Base-by-base conservation (phyloP, 225 moss, liverwort and hornwort genomes). In the Physcomitrium patens region DNA sequence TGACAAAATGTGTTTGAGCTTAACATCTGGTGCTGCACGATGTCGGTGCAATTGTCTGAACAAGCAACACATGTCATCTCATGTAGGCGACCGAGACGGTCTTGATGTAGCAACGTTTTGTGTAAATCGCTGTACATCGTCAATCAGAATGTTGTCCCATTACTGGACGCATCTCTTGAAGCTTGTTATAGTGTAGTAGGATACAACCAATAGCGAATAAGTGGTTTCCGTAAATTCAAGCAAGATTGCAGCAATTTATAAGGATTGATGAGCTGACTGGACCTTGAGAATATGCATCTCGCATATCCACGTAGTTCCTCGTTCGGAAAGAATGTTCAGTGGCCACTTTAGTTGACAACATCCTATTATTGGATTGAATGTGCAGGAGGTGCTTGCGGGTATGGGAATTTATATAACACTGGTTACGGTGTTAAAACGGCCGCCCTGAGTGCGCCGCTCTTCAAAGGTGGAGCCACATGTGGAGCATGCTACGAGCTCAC, bases 401-500 rank as follows among this genome's bases (percentile, higher is more conserved):
- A 73, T 19, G 68, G 68, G 15, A 68, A 67, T 23, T n/a, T 58
- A 2, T 61, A 78, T 1, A 0, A 14, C 0, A 0, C 60, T 65
- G 47, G 82, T 0, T 85, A 79, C 1, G 19, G 47, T 63, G 54
- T 67, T 0, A 24, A 62, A 0, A 76, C 24, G 0, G 5, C 10
- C 9, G n/a, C 65, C 15, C 60, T 82, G 26, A 86, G 60, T 3
- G n/a, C 37, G 12, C 0, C 14, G 0, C 72, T 76, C 0, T 82
- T 79, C 0, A 16, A 45, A 0, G 15, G 76, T 68, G 70, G 73
- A 62, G 24, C 19, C 4, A 8, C 9, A 12, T 86, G 66, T 43
- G 43, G 76, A 44, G 65, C 72, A 19, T 79, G 69, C 15, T 79
- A 72, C 41, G 42, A 76, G 6, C 44, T 79, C 24, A 18, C 11